These are phyloP conservation scores for Pinus tabuliformis DNA, from an alignment of 75 land plant genomes.

Conservation along the genomic window DNA sequence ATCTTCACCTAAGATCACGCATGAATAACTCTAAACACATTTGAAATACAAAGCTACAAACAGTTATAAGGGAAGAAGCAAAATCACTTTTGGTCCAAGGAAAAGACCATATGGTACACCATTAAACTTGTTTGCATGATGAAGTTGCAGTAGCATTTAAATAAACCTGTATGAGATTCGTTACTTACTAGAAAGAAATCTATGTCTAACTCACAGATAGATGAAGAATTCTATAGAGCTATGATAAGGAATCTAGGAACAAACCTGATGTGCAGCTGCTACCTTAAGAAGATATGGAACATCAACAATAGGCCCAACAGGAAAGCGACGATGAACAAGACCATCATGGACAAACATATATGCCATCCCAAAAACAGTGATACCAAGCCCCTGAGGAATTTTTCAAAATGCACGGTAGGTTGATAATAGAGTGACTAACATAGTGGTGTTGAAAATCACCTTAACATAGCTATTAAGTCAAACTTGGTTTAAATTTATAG, in stretches of 20 bases:
- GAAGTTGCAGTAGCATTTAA: constrained; percentile 43
- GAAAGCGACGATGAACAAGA: constrained; percentile 80
- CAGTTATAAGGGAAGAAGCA: background rate
- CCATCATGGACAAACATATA: constrained; percentile 98
- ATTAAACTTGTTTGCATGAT: constrained; percentile 71
- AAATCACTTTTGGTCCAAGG: constrained; percentile 64
- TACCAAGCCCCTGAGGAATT: constrained; percentile 91
- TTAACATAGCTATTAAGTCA: constrained; percentile 48
- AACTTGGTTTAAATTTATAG: constrained; percentile 51
- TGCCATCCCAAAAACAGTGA: constrained; percentile 87
- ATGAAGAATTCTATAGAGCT: constrained; percentile 59
- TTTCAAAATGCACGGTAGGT: constrained; percentile 52
- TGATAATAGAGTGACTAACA: constrained; percentile 81
- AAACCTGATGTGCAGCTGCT: constrained; percentile 94
- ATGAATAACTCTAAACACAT: background rate
- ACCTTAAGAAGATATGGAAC: constrained; percentile 85
- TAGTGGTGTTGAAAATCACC: too few species aligned
- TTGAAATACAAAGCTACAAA: background rate
- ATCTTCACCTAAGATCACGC: background rate
- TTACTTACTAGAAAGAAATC: background rate
- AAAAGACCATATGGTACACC: constrained; percentile 87
- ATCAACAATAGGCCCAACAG: constrained; percentile 85
- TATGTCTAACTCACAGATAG: background rate
- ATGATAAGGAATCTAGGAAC: constrained; percentile 77
- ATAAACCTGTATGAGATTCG: background rate